phyloP scores from a whole-genome alignment of 2,329 filamentous ascomycete species.

The Dactylellina cionopaga region DNA sequence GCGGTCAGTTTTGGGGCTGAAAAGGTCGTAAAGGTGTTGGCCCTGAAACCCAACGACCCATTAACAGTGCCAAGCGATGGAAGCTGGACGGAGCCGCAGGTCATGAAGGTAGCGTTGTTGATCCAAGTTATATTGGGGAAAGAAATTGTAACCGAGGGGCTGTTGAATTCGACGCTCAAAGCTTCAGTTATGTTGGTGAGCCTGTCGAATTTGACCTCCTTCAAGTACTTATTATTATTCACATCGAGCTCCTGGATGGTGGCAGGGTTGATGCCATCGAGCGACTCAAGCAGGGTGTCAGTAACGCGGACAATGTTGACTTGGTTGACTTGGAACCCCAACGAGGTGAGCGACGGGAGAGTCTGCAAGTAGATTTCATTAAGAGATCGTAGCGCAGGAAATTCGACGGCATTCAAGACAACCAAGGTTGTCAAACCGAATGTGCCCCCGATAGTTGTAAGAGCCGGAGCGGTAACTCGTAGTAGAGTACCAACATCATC shows the following conservation, averaged over 20 bases:
- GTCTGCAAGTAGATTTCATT: neutral
- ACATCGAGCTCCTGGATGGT: slow-evolving; percentile 78
- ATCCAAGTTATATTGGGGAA: slow-evolving; percentile 82
- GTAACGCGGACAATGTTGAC: slow-evolving; percentile 72
- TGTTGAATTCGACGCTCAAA: slow-evolving; percentile 82
- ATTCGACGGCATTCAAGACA: slow-evolving; percentile 73
- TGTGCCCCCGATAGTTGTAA: slow-evolving; percentile 73
- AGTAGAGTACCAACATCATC: neutral
- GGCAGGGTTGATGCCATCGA: slow-evolving; percentile 82
- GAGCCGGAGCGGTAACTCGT: slow-evolving; percentile 63
- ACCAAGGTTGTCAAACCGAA: slow-evolving; percentile 77
- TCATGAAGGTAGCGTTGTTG: slow-evolving; percentile 82
- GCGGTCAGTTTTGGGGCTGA: slow-evolving; percentile 66
- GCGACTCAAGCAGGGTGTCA: slow-evolving; percentile 82
- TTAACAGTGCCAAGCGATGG: slow-evolving; percentile 78
- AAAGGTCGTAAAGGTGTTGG: slow-evolving; percentile 66
- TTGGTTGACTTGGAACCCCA: too few species aligned
- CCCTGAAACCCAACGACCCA: slow-evolving; percentile 83
- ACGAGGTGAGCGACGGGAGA: neutral
- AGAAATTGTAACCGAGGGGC: slow-evolving; percentile 72
- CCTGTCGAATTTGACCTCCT: slow-evolving; percentile 74
- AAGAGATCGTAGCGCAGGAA: slow-evolving; percentile 73
- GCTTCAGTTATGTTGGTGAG: slow-evolving; percentile 76
- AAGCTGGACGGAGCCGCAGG: slow-evolving; percentile 77
- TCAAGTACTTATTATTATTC: slow-evolving; percentile 87